phyloP scores from a whole-genome alignment of 148 eudicot genomes.

The Suaeda aralocaspica region DNA sequence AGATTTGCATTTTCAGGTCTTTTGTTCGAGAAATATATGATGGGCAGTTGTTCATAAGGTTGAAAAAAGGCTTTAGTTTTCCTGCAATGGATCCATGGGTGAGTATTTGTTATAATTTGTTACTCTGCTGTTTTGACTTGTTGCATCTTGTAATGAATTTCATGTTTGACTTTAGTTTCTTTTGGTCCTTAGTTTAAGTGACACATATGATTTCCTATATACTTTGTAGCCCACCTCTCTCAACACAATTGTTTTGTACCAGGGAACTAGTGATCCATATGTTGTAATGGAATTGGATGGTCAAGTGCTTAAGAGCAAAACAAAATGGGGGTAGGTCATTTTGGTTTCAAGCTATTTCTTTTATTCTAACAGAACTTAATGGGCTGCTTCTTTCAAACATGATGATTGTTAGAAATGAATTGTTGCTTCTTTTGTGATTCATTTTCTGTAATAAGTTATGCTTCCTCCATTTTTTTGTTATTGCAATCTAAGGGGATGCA shows the following conservation, averaged over 20 bases:
- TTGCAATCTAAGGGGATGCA: no score
- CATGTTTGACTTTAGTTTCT: background rate
- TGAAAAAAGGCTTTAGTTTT: conserved; percentile 70
- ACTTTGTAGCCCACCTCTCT: background rate
- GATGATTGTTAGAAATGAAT: background rate
- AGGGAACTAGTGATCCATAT: conserved; percentile 99
- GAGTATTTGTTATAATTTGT: conserved; percentile 18
- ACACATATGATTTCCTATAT: background rate
- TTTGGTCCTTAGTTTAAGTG: background rate
- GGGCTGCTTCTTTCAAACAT: background rate
- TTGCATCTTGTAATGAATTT: background rate
- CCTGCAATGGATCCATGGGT: conserved; percentile 99
- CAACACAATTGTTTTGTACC: conserved; percentile 22
- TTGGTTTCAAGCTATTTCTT: background rate
- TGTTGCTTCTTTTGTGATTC: no score
- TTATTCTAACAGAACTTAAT: background rate
- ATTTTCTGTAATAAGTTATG: background rate
- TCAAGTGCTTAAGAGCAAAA: conserved; percentile 80
- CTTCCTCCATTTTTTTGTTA: no score
- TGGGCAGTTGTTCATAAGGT: conserved; percentile 79
- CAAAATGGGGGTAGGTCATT: conserved; percentile 84
- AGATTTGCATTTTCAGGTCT: conserved; percentile 42
- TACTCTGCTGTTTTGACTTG: background rate
- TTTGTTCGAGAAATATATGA: conserved; percentile 90
- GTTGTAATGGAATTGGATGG: conserved; percentile 72